These are phyloP conservation scores for Rhododendron henanense DNA, from an alignment of 148 eudicot genomes.

Conservation along the genomic window DNA sequence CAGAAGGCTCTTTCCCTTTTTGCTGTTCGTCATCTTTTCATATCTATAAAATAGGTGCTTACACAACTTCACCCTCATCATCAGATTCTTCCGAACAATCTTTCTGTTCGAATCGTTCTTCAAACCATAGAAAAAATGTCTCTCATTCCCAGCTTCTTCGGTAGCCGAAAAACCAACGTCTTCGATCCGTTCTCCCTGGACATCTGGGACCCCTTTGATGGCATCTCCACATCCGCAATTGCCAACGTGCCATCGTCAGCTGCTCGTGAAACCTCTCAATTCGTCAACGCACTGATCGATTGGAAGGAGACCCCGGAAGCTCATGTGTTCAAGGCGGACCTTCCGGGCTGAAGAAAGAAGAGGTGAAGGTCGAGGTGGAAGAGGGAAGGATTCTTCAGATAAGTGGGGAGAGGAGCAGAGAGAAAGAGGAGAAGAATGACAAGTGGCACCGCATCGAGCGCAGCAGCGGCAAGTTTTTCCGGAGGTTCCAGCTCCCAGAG, in stretches of 20 bases:
- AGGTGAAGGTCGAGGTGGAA: conserved; percentile 6
- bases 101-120: background rate
- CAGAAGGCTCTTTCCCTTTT: background rate
- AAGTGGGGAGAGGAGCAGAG: conserved; percentile 9
- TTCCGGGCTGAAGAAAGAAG: conserved; percentile 3
- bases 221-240: background rate
- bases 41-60: background rate
- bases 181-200: background rate
- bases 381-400: conserved; percentile 1
- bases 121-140: background rate
- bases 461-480: background rate
- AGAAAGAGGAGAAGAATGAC: conserved; percentile 8
- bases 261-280: conserved; percentile 2
- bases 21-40: background rate
- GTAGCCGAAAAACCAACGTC: background rate
- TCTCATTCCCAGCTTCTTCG: conserved; percentile 7
- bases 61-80: background rate
- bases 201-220: background rate
- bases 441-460: conserved; percentile 6
- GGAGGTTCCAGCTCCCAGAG: background rate
- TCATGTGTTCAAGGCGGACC: conserved; percentile 4
- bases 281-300: background rate
- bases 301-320: conserved; percentile 9
- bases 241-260: background rate
- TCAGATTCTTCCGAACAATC: background rate